Evolutionary conservation across 495 filamentous ascomycete species (phyloP).

Genomic region (Penicillium cinerascens): DNA sequence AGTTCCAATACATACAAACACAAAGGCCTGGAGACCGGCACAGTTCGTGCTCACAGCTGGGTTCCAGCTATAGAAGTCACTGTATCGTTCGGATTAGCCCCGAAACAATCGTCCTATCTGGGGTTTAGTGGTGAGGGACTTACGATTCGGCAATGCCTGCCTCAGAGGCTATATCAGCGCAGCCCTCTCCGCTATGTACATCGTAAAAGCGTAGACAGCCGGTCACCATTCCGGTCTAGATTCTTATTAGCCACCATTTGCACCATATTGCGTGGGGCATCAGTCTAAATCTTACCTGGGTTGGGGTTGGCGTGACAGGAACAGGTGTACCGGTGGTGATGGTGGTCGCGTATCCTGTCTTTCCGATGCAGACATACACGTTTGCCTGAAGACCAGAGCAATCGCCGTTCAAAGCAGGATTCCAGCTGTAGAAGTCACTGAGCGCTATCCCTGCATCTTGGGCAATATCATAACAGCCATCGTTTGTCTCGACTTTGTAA

Average conservation of each 20-base stretch:
- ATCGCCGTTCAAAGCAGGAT: background rate
- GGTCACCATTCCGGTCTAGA: background rate
- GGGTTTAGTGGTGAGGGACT: no score
- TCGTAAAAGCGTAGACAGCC: background rate
- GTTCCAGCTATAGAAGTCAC: background rate
- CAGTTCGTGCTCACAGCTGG: background rate
- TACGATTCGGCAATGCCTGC: background rate
- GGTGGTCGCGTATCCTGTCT: background rate
- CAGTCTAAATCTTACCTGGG: background rate
- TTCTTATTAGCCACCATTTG: background rate
- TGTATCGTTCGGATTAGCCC: no score
- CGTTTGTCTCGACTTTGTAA: background rate
- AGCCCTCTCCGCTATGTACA: background rate
- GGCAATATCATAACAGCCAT: background rate
- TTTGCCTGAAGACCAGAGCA: background rate
- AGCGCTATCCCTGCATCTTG: background rate
- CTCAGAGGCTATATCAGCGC: background rate
- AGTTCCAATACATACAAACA: conserved; percentile 1
- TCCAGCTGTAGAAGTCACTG: background rate
- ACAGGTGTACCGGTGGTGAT: background rate
- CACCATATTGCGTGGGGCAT: background rate
- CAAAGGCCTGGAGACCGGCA: background rate
- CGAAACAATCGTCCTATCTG: no score
- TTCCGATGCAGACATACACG: background rate
- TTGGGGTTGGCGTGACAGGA: background rate